Conservation (phyloP, 495 filamentous ascomycete species). For the Cryomyces minteri region DNA sequence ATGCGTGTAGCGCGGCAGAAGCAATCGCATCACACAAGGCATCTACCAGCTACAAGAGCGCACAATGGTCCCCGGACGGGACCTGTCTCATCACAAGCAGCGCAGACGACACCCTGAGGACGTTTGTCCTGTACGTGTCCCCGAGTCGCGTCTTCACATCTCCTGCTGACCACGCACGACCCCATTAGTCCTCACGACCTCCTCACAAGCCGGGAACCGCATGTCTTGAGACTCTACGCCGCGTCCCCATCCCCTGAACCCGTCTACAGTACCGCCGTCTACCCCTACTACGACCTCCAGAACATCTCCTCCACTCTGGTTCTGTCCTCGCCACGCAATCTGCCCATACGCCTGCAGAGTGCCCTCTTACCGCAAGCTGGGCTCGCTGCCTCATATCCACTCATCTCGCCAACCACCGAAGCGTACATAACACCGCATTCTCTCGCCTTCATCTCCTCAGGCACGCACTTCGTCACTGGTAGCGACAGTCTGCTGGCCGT, state of each 20-base stretch:
- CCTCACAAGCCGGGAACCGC: slow-evolving; percentile 15
- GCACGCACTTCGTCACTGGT: slow-evolving; percentile 52
- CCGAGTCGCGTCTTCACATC: not conserved
- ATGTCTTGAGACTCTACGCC: slow-evolving; percentile 38
- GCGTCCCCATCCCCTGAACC: slow-evolving; percentile 42
- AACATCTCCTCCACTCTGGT: slow-evolving; percentile 48
- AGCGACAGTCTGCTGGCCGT: slow-evolving; percentile 51
- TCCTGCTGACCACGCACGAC: slow-evolving; percentile 27
- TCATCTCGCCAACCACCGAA: slow-evolving; percentile 61
- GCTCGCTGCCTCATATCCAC: slow-evolving; percentile 41
- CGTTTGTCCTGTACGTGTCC: slow-evolving; percentile 44
- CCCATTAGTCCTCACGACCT: slow-evolving; percentile 37
- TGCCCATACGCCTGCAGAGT: slow-evolving; percentile 59
- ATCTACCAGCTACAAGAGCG: slow-evolving; percentile 36
- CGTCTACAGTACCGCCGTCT: slow-evolving; percentile 49
- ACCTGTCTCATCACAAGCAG: slow-evolving; percentile 62
- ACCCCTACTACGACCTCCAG: slow-evolving; percentile 52
- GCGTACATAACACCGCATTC: slow-evolving; percentile 57
- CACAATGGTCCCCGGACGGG: slow-evolving; percentile 63
- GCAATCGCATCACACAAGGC: not conserved
- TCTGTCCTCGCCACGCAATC: slow-evolving; percentile 46
- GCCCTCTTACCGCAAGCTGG: slow-evolving; percentile 20
- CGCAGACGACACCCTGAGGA: slow-evolving; percentile 45
- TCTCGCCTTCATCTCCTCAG: slow-evolving; percentile 45
- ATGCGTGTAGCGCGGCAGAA: too few species aligned